Evolutionary conservation across 495 filamentous ascomycete species (phyloP).

Genomic region (Echria macrotheca): DNA sequence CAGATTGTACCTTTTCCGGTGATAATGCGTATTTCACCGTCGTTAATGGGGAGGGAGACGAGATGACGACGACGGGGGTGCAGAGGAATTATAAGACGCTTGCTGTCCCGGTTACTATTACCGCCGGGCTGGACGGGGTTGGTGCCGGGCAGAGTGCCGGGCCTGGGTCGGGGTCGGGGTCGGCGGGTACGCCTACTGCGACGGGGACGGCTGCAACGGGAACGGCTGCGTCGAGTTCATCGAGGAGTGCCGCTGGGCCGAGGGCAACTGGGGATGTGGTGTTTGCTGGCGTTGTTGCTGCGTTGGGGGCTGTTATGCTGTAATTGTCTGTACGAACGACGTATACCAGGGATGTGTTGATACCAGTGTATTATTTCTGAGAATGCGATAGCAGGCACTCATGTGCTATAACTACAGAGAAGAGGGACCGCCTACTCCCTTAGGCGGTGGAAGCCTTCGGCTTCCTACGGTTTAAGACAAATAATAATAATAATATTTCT

Average conservation of each 20-base stretch:
- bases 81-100: neutral
- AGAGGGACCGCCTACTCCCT: no score
- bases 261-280: slow-evolving; percentile 30
- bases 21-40: no score
- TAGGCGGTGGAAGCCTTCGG: no score
- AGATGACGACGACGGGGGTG: no score
- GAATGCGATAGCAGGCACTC: no score
- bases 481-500: no score
- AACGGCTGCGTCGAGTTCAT: no score
- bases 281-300: slow-evolving; percentile 22
- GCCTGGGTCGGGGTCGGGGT: neutral
- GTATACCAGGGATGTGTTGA: neutral
- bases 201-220: neutral
- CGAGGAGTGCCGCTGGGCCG: slow-evolving; percentile 29
- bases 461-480: no score
- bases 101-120: neutral
- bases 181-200: neutral
- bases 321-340: slow-evolving; percentile 8
- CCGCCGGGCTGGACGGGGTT: neutral
- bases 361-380: neutral
- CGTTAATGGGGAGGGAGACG: no score
- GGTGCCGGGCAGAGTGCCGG: neutral
- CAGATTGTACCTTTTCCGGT: no score
- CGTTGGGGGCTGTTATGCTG: slow-evolving; percentile 22
- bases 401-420: no score